These are phyloP conservation scores for Zalaria sp. DNA, from an alignment of 2,329 filamentous ascomycete genomes.

Conservation along the genomic window DNA sequence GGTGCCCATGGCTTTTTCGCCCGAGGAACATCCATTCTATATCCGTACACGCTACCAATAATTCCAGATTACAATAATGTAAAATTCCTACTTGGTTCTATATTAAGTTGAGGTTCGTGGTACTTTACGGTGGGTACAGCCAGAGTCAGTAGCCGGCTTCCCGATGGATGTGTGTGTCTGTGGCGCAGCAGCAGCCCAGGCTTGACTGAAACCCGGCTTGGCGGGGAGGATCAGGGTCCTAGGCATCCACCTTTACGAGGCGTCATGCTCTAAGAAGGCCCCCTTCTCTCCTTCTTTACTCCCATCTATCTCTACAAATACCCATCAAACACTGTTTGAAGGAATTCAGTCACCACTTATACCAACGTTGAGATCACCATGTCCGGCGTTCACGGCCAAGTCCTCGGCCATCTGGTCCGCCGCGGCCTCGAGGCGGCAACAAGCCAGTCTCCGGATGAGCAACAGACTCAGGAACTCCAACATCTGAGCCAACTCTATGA, in stretches of 20 bases:
- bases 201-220: background rate
- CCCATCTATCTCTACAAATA: background rate
- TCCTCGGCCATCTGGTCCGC: constrained; percentile 17
- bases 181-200: background rate
- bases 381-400: constrained; percentile 11
- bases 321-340: background rate
- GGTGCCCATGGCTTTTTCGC: too few relatives aligned
- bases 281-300: background rate
- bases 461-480: constrained; percentile 11
- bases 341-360: background rate
- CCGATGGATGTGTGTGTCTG: too few relatives aligned
- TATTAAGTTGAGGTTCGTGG: too few relatives aligned
- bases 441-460: constrained; percentile 6
- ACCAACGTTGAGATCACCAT: background rate
- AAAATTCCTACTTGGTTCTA: too few relatives aligned
- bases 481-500: constrained; percentile 16
- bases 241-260: background rate
- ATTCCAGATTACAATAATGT: too few relatives aligned
- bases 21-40: too few relatives aligned
- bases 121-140: too few relatives aligned
- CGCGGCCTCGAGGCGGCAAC: constrained; percentile 14
- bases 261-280: background rate
- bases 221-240: background rate
- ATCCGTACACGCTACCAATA: too few relatives aligned
- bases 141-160: too few relatives aligned